A percentile compares a stretch with the other conserved stretches of the same genome.
Conservation (phyloP, 2,329 filamentous ascomycete genomes). For the Monosporascus sp. region DNA sequence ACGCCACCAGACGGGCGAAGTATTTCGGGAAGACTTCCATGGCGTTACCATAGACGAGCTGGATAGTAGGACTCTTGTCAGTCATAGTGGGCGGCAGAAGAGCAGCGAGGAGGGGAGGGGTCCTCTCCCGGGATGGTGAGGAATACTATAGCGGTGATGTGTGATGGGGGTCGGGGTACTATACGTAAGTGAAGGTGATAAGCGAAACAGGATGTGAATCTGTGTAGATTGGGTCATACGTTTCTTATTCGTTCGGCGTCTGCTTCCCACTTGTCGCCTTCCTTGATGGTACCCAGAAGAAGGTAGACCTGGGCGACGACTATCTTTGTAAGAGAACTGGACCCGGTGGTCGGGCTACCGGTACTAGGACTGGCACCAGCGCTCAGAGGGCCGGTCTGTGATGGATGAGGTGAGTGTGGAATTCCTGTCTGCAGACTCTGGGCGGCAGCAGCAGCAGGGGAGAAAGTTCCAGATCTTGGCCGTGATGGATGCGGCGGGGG, state of each 20-base stretch:
- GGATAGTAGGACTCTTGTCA: conserved; percentile 10
- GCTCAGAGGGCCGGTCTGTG: conserved; percentile 51
- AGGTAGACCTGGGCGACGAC: conserved; percentile 94
- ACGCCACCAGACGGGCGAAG: conserved; percentile 85
- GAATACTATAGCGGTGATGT: background rate
- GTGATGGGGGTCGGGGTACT: background rate
- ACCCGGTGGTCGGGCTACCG: conserved; percentile 54
- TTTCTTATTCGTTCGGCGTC: conserved; percentile 90
- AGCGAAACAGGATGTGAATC: conserved; percentile 1
- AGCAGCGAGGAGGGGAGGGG: conserved; percentile 1
- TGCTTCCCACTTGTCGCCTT: conserved; percentile 87
- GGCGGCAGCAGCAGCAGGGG: conserved; percentile 49
- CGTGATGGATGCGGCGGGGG: conserved; percentile 26
- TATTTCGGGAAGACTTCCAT: conserved; percentile 99
- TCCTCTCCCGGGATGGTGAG: background rate
- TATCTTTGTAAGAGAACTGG: conserved; percentile 76
- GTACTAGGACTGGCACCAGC: conserved; percentile 57
- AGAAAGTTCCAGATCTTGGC: conserved; percentile 58
- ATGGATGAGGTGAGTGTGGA: conserved; percentile 51
- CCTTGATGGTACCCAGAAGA: conserved; percentile 87
- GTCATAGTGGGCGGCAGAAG: conserved; percentile 1
- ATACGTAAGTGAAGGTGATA: background rate
- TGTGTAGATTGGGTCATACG: conserved; percentile 44
- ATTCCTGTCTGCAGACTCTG: conserved; percentile 51
- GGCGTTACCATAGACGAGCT: conserved; percentile 95